Conservation (phyloP, 2,329 filamentous ascomycete species). For the Colletotrichum somersetense region DNA sequence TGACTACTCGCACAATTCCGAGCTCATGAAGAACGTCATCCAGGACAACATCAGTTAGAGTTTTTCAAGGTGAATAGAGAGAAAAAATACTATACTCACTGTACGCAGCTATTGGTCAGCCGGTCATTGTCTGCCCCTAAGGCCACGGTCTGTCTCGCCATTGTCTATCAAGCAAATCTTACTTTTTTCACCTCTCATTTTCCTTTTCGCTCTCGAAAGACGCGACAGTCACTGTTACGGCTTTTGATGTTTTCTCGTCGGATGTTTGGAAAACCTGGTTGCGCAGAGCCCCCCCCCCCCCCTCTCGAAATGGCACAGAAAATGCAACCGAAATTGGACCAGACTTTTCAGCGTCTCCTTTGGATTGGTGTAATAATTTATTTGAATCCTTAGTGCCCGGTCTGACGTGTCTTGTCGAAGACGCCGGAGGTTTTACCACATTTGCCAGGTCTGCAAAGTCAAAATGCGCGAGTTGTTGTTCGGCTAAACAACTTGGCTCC, state of each 20-base stretch:
- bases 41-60: constrained; percentile 43
- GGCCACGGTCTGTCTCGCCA: neutral
- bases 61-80: neutral
- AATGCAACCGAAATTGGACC: neutral
- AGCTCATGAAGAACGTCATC: constrained; percentile 56
- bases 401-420: neutral
- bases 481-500: neutral
- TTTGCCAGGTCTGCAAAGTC: neutral
- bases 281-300: neutral
- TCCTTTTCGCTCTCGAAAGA: neutral
- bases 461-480: neutral
- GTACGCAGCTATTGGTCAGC: neutral
- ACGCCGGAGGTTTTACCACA: neutral
- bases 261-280: neutral
- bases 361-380: neutral
- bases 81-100: neutral
- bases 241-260: neutral
- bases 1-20: constrained; percentile 58
- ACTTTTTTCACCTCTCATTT: neutral
- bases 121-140: neutral
- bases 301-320: neutral
- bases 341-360: neutral
- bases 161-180: neutral
- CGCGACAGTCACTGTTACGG: too few species aligned
- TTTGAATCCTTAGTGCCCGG: neutral